Percentiles rank a stretch among this genome's conserved stretches.
phyloP scores from a whole-genome alignment of 306 rosid species.

The Psophocarpus tetragonolobus region DNA sequence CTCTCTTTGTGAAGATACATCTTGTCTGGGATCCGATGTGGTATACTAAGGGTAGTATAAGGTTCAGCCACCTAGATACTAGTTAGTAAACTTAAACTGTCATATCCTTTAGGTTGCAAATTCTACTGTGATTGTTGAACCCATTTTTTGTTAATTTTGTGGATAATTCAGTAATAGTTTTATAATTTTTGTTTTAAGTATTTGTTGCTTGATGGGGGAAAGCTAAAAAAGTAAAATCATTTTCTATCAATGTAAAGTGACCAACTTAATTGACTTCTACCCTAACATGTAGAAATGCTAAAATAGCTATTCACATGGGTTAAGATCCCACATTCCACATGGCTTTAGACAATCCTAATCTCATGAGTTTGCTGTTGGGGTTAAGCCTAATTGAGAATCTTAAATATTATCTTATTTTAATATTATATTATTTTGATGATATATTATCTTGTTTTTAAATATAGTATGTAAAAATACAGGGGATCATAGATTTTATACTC shows the following conservation, averaged over 20 bases:
- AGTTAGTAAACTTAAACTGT: conserved; percentile 18
- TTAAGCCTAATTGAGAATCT: too few species aligned
- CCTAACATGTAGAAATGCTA: not conserved
- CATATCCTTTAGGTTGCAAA: not conserved
- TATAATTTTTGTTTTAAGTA: not conserved
- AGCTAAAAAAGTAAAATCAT: not conserved
- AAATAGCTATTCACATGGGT: not conserved
- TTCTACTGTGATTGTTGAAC: not conserved
- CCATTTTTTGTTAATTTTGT: not conserved
- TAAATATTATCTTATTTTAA: too few species aligned
- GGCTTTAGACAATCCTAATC: not conserved
- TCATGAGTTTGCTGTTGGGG: not conserved
- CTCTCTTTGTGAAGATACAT: conserved; percentile 2
- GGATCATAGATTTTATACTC: too few species aligned
- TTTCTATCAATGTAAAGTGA: not conserved
- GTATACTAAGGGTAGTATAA: conserved; percentile 6
- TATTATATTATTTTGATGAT: too few species aligned
- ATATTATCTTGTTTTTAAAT: too few species aligned
- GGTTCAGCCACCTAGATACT: conserved; percentile 14
- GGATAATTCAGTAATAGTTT: conserved; percentile 15
- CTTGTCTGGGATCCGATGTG: not conserved
- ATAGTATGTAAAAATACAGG: too few species aligned
- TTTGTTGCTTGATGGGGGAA: conserved; percentile 11
- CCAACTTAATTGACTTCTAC: not conserved
- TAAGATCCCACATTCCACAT: not conserved